Evolutionary conservation across 1,139 yeast genomes (phyloP).

Genomic region (Suhomyces terraborum): DNA sequence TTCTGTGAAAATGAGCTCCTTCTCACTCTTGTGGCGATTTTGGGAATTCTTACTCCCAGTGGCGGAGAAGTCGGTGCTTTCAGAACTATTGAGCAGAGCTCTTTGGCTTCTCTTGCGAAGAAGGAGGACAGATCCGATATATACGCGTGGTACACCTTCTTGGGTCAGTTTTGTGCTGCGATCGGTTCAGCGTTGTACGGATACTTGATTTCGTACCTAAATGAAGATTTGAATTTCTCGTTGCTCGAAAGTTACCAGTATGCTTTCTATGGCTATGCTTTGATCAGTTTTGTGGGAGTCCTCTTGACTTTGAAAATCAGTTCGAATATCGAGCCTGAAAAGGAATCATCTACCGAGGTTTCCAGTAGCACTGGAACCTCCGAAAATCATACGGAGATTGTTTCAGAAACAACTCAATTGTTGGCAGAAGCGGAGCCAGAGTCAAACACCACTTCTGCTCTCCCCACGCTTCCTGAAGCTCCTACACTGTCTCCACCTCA

Average conservation of each 20-base stretch:
- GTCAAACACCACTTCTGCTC: no score
- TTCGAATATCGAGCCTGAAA: constrained; percentile 20
- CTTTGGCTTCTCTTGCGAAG: constrained; percentile 38
- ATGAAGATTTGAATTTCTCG: constrained; percentile 21
- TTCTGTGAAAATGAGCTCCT: constrained; percentile 24
- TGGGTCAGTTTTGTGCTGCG: constrained; percentile 41
- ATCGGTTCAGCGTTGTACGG: constrained; percentile 40
- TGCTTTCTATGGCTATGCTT: constrained; percentile 30
- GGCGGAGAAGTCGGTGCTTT: constrained; percentile 51
- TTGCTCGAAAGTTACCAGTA: constrained; percentile 30
- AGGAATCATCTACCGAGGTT: not conserved
- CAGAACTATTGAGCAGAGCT: constrained; percentile 43
- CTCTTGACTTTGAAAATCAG: constrained; percentile 25
- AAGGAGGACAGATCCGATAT: constrained; percentile 38
- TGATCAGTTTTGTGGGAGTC: constrained; percentile 24
- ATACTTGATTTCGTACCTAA: constrained; percentile 26
- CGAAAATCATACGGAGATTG: not conserved
- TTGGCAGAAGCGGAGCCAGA: no score
- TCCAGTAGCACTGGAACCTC: not conserved
- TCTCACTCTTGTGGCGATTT: constrained; percentile 28
- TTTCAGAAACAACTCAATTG: constrained; percentile 9
- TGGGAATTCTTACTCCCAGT: constrained; percentile 44
- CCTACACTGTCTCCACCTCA: not conserved
- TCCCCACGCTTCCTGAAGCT: no score
- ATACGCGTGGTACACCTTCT: constrained; percentile 46